These are phyloP conservation scores for Hypoxylon cercidicola DNA, from an alignment of 495 filamentous ascomycete genomes.

Conservation along the genomic window DNA sequence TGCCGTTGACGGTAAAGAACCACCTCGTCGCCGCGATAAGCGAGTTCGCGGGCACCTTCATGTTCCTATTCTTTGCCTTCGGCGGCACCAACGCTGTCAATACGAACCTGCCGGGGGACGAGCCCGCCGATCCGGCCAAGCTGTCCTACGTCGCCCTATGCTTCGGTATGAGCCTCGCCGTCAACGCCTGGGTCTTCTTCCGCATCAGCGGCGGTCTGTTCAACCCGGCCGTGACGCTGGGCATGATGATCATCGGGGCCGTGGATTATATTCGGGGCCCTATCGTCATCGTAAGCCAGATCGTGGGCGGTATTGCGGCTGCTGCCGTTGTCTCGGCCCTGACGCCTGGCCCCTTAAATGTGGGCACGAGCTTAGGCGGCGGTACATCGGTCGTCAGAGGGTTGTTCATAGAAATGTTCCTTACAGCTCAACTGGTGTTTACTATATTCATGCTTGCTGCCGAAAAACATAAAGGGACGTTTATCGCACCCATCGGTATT, in stretches of 20 bases:
- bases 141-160: conserved; percentile 76
- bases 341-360: conserved; percentile 70
- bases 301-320: conserved; percentile 68
- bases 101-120: conserved; percentile 46
- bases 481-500: conserved; percentile 80
- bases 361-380: conserved; percentile 68
- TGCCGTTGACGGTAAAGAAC: conserved; percentile 40
- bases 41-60: conserved; percentile 82
- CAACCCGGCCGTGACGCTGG: conserved; percentile 76
- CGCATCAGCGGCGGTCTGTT: conserved; percentile 82
- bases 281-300: conserved; percentile 65
- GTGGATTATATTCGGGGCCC: conserved; percentile 59
- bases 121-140: conserved; percentile 49
- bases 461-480: conserved; percentile 84
- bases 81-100: conserved; percentile 80
- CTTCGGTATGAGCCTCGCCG: conserved; percentile 79
- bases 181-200: conserved; percentile 90
- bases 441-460: conserved; percentile 84
- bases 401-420: conserved; percentile 81
- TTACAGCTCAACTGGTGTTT: conserved; percentile 80
- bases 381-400: conserved; percentile 68
- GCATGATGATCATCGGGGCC: conserved; percentile 66
- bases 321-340: conserved; percentile 66
- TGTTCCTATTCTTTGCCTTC: conserved; percentile 87
- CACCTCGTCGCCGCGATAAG: conserved; percentile 70